These are phyloP conservation scores for Neofusicoccum parvum DNA, from an alignment of 2,329 filamentous ascomycete species.

Conservation along the genomic window DNA sequence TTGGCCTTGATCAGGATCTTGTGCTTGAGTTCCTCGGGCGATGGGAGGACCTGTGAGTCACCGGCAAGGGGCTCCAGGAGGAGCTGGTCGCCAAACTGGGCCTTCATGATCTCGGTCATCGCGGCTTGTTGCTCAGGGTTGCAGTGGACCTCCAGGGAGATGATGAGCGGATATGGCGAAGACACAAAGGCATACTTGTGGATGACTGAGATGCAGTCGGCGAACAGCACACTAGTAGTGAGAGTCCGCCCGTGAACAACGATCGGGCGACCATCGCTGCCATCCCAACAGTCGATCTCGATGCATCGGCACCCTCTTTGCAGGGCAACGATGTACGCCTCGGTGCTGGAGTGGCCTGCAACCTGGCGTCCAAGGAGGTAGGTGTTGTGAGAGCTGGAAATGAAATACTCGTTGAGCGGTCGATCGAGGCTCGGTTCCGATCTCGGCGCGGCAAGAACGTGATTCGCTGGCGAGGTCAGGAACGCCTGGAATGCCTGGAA, in stretches of 20 bases:
- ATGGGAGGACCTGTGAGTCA: conserved; percentile 70
- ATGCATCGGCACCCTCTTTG: conserved; percentile 90
- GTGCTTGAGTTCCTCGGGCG: conserved; percentile 80
- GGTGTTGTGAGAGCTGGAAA: conserved; percentile 98
- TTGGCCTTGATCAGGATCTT: conserved; percentile 95
- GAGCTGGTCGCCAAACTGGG: conserved; percentile 78
- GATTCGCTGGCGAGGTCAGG: conserved; percentile 57
- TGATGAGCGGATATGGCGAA: conserved; percentile 85
- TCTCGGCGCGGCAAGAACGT: conserved; percentile 64
- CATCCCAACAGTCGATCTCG: conserved; percentile 98
- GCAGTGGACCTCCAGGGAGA: conserved; percentile 96
- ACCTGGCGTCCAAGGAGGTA: conserved; percentile 92
- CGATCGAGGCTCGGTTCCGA: conserved; percentile 69
- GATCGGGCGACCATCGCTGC: conserved; percentile 79
- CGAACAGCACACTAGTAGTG: conserved; percentile 85
- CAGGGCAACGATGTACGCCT: conserved; percentile 89
- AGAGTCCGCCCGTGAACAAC: conserved; percentile 90
- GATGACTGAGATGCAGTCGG: conserved; percentile 89
- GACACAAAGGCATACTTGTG: conserved; percentile 91
- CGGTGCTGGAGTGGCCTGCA: conserved; percentile 85
- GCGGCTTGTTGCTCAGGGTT: conserved; percentile 75
- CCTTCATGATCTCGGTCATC: conserved; percentile 89
- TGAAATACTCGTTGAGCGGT: conserved; percentile 94
- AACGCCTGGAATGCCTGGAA: conserved; percentile 73
- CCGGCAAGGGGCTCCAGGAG: conserved; percentile 74